A percentile compares a stretch with the other conserved stretches of the same genome.
phyloP scores from a whole-genome alignment of 2,329 filamentous ascomycete genomes.

The Elsinoe batatas region DNA sequence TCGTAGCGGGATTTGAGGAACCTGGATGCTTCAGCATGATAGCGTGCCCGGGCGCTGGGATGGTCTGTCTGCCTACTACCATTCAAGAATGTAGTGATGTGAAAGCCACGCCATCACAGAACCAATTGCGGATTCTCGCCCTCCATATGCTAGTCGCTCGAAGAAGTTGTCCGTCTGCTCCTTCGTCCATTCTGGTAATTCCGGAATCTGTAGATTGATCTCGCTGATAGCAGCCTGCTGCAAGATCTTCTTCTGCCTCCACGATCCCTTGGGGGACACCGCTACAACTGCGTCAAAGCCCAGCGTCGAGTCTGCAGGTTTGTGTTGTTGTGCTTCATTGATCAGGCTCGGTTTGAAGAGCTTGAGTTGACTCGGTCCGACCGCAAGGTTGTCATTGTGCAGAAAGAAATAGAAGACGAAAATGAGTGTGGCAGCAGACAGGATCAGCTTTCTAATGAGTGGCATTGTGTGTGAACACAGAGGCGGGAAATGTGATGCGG shows the following conservation, averaged over 20 bases:
- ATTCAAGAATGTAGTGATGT: conserved; percentile 29
- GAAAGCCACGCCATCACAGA: conserved; percentile 33
- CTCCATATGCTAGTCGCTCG: conserved; percentile 17
- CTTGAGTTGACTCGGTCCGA: not conserved
- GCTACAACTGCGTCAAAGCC: conserved; percentile 30
- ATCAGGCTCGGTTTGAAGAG: not conserved
- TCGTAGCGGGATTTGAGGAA: conserved; percentile 34
- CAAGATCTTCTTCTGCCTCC: conserved; percentile 26
- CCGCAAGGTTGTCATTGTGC: not conserved
- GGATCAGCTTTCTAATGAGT: not conserved
- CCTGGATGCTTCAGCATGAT: conserved; percentile 17
- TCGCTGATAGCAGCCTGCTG: conserved; percentile 30
- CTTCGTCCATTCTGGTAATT: conserved; percentile 30
- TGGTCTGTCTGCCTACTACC: not conserved
- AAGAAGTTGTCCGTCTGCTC: conserved; percentile 24
- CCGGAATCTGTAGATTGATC: conserved; percentile 30
- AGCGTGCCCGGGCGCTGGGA: not conserved
- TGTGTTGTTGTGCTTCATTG: not conserved
- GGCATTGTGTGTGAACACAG: not conserved
- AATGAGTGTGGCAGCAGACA: not conserved
- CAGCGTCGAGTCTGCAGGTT: not conserved
- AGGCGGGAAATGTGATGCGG: not conserved
- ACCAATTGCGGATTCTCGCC: conserved; percentile 17
- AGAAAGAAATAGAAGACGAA: conserved; percentile 6
- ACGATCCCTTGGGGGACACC: conserved; percentile 29